Evolutionary conservation across 1,139 yeast genomes (phyloP), one percentile per base, ranked within the genome.

Genomic region (Candida sanyaensis): DNA sequence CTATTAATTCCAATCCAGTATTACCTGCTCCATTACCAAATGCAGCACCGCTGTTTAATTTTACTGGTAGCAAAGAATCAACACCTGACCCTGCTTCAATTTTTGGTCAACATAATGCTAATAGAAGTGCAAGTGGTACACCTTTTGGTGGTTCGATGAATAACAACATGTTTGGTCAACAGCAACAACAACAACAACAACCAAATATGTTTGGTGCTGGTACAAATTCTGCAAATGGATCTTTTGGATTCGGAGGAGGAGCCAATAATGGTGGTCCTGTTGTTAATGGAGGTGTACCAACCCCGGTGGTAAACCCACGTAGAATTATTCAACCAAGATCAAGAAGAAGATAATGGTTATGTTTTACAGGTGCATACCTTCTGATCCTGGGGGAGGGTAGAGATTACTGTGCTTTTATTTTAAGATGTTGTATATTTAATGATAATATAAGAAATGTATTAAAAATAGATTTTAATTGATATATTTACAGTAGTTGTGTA

Each of bases 41-140:
- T 6, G 42, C 48, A 11, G 39, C 28, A 5, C 58, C 59, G 26
- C 50, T 47, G 47, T 58, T 58, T 41, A 58, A 52, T 43, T 58
- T 58, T 38, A 58, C 64, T 21, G 63, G 62, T 11, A 47, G 49
- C 26, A 51, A 50, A 37, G 68, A 62, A 44, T 54, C 58, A 2
- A 64, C 70, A 1, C 70, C 71, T 2, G 68, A 65, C 49, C 69
- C 71, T 11, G 60, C 69, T 1, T 46, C 59, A 21, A 57, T 66
- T 29, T 64, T 63, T 50, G 52, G 48, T 17, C 45, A 46, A 40
- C 53, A 50, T 39, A 41, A 42, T 24, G 41, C 33, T 5, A 34
- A 30, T 31, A 40, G 42, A 26, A 47, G 51, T 39, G 40, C 43
- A 12, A 50, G 58, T 4, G 54, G 56, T 4, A 53, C 53, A 37